phyloP scores from a whole-genome alignment of 257 asterid species.

The Capsicum rhomboideum region DNA sequence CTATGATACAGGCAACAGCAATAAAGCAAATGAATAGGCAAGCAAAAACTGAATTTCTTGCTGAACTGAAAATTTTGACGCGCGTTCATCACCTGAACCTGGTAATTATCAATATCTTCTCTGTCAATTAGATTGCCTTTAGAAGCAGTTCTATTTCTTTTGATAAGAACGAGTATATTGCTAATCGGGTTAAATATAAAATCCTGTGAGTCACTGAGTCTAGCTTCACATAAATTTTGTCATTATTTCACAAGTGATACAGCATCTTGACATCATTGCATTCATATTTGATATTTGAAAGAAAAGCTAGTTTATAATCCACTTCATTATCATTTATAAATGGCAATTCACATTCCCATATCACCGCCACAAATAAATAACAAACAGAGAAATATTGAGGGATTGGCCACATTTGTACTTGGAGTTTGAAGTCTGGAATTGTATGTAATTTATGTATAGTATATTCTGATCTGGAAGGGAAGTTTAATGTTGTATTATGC shows the following conservation, averaged over 20 bases:
- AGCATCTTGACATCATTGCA: neutral
- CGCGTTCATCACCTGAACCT: constrained; percentile 89
- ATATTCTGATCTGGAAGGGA: too few relatives aligned
- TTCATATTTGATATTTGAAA: neutral
- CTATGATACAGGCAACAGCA: constrained; percentile 68
- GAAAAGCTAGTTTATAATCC: too few relatives aligned
- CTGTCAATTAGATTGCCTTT: neutral
- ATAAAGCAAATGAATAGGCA: constrained; percentile 96
- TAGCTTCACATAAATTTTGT: too few relatives aligned
- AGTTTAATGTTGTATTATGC: neutral
- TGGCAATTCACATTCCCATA: too few relatives aligned
- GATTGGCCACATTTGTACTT: too few relatives aligned
- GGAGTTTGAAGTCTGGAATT: too few relatives aligned
- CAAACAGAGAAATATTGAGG: too few relatives aligned
- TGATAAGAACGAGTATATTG: neutral
- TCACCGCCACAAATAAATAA: too few relatives aligned
- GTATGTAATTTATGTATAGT: too few relatives aligned
- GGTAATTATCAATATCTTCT: constrained; percentile 36
- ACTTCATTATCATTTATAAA: too few relatives aligned
- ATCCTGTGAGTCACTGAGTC: too few relatives aligned
- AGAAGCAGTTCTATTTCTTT: neutral
- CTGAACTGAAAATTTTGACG: constrained; percentile 83
- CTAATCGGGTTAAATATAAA: neutral
- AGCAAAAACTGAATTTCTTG: constrained; percentile 77
- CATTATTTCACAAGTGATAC: neutral